Percentiles rank a stretch among this genome's conserved stretches.
Evolutionary conservation across 805 yeast species (phyloP).

Genomic region (Saccharomycopsis schoenii): DNA sequence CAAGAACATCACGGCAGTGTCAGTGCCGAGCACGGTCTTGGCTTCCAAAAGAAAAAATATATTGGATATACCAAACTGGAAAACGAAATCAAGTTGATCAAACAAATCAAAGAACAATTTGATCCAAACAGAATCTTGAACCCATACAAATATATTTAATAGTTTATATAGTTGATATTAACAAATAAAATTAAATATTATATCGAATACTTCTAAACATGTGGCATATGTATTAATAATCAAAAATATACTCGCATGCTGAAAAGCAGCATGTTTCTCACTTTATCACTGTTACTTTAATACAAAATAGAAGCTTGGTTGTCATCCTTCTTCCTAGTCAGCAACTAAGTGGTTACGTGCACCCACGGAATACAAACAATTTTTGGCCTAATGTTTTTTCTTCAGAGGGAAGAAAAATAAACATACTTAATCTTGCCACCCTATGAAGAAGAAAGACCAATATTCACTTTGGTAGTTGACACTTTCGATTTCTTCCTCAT

Average conservation of each 20-base stretch:
- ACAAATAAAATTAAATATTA: too few relatives aligned
- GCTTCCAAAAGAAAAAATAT: slow-evolving; percentile 91
- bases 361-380: too few relatives aligned
- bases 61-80: slow-evolving; percentile 75
- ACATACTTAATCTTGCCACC: background rate
- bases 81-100: slow-evolving; percentile 63
- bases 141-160: slow-evolving; percentile 75
- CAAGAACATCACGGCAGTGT: slow-evolving; percentile 65
- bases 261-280: too few relatives aligned
- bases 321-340: background rate
- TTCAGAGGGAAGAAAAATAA: background rate
- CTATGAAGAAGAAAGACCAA: background rate
- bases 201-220: too few relatives aligned
- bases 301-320: too few relatives aligned
- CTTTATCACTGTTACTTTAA: background rate
- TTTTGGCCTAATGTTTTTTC: background rate
- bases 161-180: background rate
- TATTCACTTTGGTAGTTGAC: background rate
- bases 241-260: too few relatives aligned
- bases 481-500: background rate
- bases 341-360: background rate
- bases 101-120: slow-evolving; percentile 64
- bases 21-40: slow-evolving; percentile 96
- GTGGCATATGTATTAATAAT: too few relatives aligned
- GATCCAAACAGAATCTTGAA: slow-evolving; percentile 91